Base-by-base conservation (phyloP, 2,329 filamentous ascomycete species). In the Fusarium nurragi region DNA sequence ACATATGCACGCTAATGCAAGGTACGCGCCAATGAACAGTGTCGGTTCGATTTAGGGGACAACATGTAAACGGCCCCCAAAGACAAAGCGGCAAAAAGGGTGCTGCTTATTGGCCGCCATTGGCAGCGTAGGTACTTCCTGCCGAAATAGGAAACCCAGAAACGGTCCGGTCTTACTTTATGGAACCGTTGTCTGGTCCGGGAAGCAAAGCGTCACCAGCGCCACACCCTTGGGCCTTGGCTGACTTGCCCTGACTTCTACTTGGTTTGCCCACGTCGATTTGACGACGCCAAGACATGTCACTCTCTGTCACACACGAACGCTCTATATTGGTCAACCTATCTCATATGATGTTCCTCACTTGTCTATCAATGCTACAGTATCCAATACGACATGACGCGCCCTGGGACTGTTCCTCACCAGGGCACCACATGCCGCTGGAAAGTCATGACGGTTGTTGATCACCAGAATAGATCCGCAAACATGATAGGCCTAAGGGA, bases 1-100 rank as follows among this genome's bases (percentile, higher is more conserved):
- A 43, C 7, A 34, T 10, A 34, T 34, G 32, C 16, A 34, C 55
- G 45, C 70, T 72, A 72, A 69, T 71, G 69, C 69, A 72, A 72
- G 70, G 69, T 64, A 72, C 70, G 53, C 61, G 60, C 67, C 64
- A 70, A 54, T 47, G 11, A 49, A 51, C 19, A 56, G 39, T 44
- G 50, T 59, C 59, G 41, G 47, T 6, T 23, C 23, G 49, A 25
- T 56, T 52, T 56, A 60, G 57, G 47, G 47, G 55, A 63, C 62
- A 9, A 55, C 56, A 62, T 26, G 39, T 32, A 54, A 55, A 53
- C 48, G 51, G 65, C 69, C 69, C 69, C 69, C 60, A 71, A 71
- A 70, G 60, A 45, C 47, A 43, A 45, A 54, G 59, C 55, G 50
- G 46, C 21, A 54, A 66, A 48, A 39, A 52, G 60, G 49, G 37